Evolutionary conservation across 2,329 filamentous ascomycete species (phyloP), one percentile per base, ranked within the genome.

Genomic region (Gnomoniopsis sp.): DNA sequence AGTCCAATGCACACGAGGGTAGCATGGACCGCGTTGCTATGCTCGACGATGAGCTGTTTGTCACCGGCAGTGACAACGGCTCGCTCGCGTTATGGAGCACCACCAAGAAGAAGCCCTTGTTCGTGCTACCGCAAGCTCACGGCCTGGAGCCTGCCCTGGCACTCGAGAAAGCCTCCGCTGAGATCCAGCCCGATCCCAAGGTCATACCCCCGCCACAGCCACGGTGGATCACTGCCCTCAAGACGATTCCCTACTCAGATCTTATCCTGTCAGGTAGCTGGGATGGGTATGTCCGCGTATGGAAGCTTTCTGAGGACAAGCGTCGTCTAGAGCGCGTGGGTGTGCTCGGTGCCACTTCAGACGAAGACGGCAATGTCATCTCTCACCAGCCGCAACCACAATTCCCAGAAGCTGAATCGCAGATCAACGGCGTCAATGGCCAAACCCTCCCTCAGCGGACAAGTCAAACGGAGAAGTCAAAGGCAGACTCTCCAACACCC

Each of bases 1-100:
- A 77, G n/a, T 83, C 81, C 2, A 71, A 82, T n/a, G 78, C 81
- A n/a, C 77, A 81, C 66, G 83, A 97, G 72, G 93, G 92, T 57
- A 96, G 88, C 69, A 93, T 97, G 74, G 95, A 99, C 74, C 88
- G 92, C 61, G 86, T 98, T 26, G 89, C 93, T 59, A 91, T 96
- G 78, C 84, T 99, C 69, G 95, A 89, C 74, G 92, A 89, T 68
- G 88, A 88, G 69, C 88, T 87, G 22, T 99, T 98, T 70, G 87
- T 99, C 62, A 99, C 95, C 0, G 95, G 93, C 22, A 90, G 90
- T 59, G 93, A 99, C 75, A 96, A 95, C 66, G 95, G 95, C 55
- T 84, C 88, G 6, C 79, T 99, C 53, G 88, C 87, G 1, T 82
- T 98, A 14, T 98, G 93, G 93, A 91, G 87, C 61, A 81, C 92